Base-by-base conservation (phyloP, 2,329 filamentous ascomycete genomes). In the Nannizziopsis arthrosporioides region DNA sequence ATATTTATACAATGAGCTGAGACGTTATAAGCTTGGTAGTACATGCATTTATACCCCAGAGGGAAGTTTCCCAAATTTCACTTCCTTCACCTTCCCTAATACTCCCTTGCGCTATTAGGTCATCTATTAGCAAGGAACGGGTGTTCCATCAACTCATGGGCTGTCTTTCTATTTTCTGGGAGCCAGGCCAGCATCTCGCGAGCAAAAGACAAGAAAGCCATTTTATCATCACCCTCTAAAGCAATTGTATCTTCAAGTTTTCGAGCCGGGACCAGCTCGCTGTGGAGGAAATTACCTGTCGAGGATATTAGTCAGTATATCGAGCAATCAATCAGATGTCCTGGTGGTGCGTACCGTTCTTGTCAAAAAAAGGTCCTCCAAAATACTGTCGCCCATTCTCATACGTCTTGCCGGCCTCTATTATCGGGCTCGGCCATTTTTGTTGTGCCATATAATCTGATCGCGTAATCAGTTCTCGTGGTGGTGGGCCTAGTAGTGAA, bases 401-500 rank as follows among this genome's bases (percentile, higher is more conserved):
- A 27, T 42, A 49, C 7, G 44, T 2, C 12, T 49, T 30, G 15
- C 41, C 47, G 7, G 38, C 41, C 22, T 39, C 47, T 9, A 11
- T 35, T 17, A 41, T 36, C 12, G 42, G 17, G n/a, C 36, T 19
- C 11, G 44, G 35, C 35, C 35, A 47, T 40, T 47, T 19, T n/a
- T 31, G 32, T 8, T 12, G 5, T 2, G 27, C 9, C 35, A 42
- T 35, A 1, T 35, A 45, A 2, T 41, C 19, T 14, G 10, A 22
- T 30, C 22, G 35, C 36, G 59, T 49, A 47, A 69, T 48, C 7
- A 70, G 39, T 48, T 64, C 60, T 48, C 53, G 11, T 5, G 43
- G 57, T 38, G 64, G 65, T 2, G 67, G 66, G 38, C 14, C 67
- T 2, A 71, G 54, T 49, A 71, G 56, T 14, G 60, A 63, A 46